phyloP scores from a whole-genome alignment of 441 rosid genomes.

The Omphalea diandra region DNA sequence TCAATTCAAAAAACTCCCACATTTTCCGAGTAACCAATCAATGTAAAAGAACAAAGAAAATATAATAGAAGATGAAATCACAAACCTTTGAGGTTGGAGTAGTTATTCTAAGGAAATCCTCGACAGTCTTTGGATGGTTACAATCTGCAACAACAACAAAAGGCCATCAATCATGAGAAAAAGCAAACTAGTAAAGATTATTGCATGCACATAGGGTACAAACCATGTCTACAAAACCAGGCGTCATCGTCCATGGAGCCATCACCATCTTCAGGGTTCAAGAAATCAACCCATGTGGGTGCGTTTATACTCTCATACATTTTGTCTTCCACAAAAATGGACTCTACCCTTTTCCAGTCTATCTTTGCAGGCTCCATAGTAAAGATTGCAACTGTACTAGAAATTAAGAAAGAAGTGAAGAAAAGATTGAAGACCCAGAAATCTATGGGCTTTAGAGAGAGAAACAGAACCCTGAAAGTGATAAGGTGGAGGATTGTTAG shows the following conservation, averaged over 20 bases:
- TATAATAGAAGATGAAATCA: conserved; percentile 9
- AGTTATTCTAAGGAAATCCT: conserved; percentile 59
- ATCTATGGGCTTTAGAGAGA: conserved; percentile 8
- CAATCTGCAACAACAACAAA: conserved; percentile 52
- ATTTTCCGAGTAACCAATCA: conserved; percentile 8
- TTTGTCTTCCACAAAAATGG: conserved; percentile 61
- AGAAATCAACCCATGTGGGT: conserved; percentile 88
- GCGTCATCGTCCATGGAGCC: conserved; percentile 45
- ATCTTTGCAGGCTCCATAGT: conserved; percentile 86
- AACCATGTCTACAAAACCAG: conserved; percentile 93
- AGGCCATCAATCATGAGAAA: background rate
- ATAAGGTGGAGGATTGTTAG: too few species aligned
- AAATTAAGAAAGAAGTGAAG: too few species aligned
- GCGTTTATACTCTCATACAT: conserved; percentile 76
- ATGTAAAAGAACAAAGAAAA: background rate
- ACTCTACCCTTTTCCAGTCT: conserved; percentile 83
- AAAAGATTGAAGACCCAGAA: conserved; percentile 12
- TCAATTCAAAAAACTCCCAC: background rate
- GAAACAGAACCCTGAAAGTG: conserved; percentile 19
- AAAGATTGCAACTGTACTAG: background rate
- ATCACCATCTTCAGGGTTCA: conserved; percentile 32
- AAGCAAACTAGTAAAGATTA: background rate
- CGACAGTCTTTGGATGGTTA: conserved; percentile 77
- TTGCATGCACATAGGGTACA: background rate
- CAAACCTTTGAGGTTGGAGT: conserved; percentile 61